These are phyloP conservation scores for Oryza glumipatula DNA, from an alignment of 176 grass and related monocot genomes.

Conservation along the genomic window DNA sequence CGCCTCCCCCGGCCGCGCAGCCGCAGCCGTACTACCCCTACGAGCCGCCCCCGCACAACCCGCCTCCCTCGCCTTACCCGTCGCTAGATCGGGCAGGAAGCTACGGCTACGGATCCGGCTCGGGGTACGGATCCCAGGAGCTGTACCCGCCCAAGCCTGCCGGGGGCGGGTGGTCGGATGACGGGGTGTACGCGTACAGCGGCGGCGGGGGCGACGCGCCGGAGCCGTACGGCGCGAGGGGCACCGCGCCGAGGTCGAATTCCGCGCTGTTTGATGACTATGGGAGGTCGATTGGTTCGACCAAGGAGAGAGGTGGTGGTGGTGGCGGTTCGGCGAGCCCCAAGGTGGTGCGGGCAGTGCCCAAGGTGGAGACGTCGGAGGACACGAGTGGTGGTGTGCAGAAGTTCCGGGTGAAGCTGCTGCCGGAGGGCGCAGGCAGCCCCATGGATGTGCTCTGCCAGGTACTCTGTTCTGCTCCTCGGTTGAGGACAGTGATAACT, in stretches of 20 bases:
- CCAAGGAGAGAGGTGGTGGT: slow-evolving; percentile 49
- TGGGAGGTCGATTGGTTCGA: slow-evolving; percentile 76
- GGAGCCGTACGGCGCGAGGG: slow-evolving; percentile 82
- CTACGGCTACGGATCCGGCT: slow-evolving; percentile 59
- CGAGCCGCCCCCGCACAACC: slow-evolving; percentile 49
- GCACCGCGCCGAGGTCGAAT: slow-evolving; percentile 49
- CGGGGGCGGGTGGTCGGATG: slow-evolving; percentile 45
- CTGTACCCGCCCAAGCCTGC: slow-evolving; percentile 46
- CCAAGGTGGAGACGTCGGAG: slow-evolving; percentile 73
- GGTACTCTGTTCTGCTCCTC: slow-evolving; percentile 35
- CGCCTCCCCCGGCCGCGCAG: neutral
- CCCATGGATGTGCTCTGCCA: slow-evolving; percentile 92
- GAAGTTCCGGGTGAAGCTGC: slow-evolving; percentile 90
- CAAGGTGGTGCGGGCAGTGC: slow-evolving; percentile 90
- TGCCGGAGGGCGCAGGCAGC: slow-evolving; percentile 83
- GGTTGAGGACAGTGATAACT: neutral
- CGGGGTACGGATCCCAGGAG: slow-evolving; percentile 60
- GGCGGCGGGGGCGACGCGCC: slow-evolving; percentile 60
- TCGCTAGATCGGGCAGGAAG: slow-evolving; percentile 50
- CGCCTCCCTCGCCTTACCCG: slow-evolving; percentile 61
- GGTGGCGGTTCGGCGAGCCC: slow-evolving; percentile 30
- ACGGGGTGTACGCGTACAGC: slow-evolving; percentile 83
- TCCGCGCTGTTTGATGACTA: slow-evolving; percentile 90
- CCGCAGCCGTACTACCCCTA: slow-evolving; percentile 59
- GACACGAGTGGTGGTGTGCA: slow-evolving; percentile 83